Evolutionary conservation across 805 yeast genomes (phyloP), one percentile per base, ranked within the genome.

Genomic region (Candida coleopterorum): DNA sequence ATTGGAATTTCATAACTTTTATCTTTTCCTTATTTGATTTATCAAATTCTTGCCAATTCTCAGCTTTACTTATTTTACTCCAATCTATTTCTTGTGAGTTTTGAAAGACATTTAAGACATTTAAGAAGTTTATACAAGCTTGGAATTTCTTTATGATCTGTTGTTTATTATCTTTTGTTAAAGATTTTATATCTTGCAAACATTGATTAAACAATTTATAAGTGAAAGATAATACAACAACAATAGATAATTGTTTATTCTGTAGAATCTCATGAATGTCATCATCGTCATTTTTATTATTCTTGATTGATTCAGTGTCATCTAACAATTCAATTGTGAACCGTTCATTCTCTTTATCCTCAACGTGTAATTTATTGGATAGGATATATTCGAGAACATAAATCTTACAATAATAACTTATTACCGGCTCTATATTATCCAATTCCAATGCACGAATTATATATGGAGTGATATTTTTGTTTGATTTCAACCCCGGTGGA

Each of bases 331-430:
- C 50, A 32, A 81, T 61, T 0, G 90, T 85, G 46, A 75, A 76
- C 2, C 47, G 49, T 10, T 85, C 86, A 20, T 74, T 74, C 10
- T 72, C 81, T 6, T 66, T 60, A 41, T 75, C 74, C 2, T 62
- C 47, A 16, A 73, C 61, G 50, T 88, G 96, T 15, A 80, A 61
- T 38, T 77, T 73, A 29, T 72, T 58, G 25, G 68, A 68, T 15
- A 90, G 61, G 3, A 90, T 79, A 48, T 75, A 67, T 55, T 89
- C 90, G 3, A 85, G 80, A 0, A 88, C 85, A 51, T 82, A 81
- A 34, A 45, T 47, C 55, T 68, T 70, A 58, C 93, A 83, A 56
- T 74, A 84, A 57, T 85, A 86, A 4, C 90, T 67, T 20, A 86
- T 72, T 9, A 81, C 60, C 0, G 94, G 88, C 43, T 85, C 81